Conservation (phyloP, 345 rosid species). For the Rhodamnia rubescens region DNA sequence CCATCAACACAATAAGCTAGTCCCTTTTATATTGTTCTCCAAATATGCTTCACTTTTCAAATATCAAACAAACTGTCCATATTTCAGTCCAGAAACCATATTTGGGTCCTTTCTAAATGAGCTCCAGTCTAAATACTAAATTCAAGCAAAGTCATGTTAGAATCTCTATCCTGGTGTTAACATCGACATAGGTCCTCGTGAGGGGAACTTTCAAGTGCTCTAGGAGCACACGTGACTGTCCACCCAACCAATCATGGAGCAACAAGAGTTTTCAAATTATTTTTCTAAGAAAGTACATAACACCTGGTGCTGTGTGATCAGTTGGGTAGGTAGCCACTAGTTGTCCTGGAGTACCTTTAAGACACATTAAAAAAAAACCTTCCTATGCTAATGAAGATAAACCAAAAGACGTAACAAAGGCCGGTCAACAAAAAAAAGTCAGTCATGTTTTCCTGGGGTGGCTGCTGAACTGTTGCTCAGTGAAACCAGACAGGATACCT, state of each 20-base stretch:
- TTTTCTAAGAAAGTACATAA: not conserved
- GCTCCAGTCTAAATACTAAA: not conserved
- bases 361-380: not conserved
- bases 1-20: not conserved
- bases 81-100: not conserved
- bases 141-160: not conserved
- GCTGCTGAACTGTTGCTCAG: not conserved
- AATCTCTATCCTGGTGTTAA: not conserved
- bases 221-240: not conserved
- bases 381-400: not conserved
- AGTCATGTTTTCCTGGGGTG: not conserved
- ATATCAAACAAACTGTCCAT: not conserved
- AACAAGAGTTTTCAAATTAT: not conserved
- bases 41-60: not conserved
- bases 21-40: not conserved
- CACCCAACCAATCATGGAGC: not conserved
- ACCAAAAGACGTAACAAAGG: not conserved
- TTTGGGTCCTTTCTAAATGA: not conserved
- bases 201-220: not conserved
- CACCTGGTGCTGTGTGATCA: not conserved
- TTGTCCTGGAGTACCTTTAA: not conserved
- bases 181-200: not conserved
- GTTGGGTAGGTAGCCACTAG: not conserved
- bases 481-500: not conserved
- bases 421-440: not conserved